Conservation (phyloP, 192 early-diverging fungal genomes). For the Backusella westeae region DNA sequence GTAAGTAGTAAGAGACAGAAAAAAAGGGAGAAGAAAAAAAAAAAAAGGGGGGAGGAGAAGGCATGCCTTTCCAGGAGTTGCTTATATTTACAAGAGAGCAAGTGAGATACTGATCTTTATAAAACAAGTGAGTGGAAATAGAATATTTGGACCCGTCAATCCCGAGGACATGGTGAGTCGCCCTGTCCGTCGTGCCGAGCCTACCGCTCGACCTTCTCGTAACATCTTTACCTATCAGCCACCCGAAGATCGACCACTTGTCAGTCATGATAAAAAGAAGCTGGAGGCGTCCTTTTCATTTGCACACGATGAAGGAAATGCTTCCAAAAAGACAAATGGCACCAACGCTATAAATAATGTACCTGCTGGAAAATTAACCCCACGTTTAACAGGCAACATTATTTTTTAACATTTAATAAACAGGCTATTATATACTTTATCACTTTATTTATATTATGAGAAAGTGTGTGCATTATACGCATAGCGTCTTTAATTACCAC, state of each 20-base stretch:
- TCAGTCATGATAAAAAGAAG: constrained; percentile 17
- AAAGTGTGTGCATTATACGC: background rate
- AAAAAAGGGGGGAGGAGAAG: background rate
- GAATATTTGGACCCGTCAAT: constrained; percentile 27
- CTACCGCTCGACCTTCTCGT: constrained; percentile 15
- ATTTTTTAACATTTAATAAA: background rate
- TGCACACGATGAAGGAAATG: constrained; percentile 9
- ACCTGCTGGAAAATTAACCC: background rate
- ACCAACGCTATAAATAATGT: background rate
- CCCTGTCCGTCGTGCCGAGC: background rate
- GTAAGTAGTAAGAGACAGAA: background rate
- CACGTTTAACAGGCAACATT: background rate
- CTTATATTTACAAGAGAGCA: background rate
- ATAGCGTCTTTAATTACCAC: background rate
- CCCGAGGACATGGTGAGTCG: constrained; percentile 20
- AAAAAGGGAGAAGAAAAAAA: background rate
- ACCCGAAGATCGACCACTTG: constrained; percentile 15
- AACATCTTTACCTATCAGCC: constrained; percentile 33
- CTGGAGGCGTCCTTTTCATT: constrained; percentile 17
- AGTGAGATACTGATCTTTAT: background rate
- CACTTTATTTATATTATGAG: background rate
- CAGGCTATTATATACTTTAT: background rate
- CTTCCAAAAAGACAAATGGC: background rate
- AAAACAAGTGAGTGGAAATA: constrained; percentile 14
- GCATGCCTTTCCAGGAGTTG: background rate